These are phyloP conservation scores for Crithidia bombi DNA, from an alignment of 208 protist genomes.

Conservation along the genomic window DNA sequence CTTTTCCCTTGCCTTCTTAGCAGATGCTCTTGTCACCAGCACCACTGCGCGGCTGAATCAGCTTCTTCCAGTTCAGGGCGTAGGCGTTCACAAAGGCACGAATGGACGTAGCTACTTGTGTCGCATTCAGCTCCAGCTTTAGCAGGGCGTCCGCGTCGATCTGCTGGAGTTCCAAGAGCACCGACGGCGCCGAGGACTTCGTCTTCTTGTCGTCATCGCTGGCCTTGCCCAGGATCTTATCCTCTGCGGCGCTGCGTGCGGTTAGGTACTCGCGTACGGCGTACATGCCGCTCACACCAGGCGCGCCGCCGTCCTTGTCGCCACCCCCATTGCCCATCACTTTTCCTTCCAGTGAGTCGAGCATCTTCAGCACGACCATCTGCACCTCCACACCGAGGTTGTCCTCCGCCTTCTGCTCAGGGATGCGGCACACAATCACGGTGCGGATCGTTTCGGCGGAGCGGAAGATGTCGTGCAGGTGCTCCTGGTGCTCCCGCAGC, in stretches of 20 bases:
- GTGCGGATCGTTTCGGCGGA: slow-evolving; percentile 63
- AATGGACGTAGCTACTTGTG: slow-evolving; percentile 55
- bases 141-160: slow-evolving; percentile 66
- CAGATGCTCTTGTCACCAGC: slow-evolving; percentile 63
- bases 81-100: slow-evolving; percentile 80
- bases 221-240: slow-evolving; percentile 63
- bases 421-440: slow-evolving; percentile 75
- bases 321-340: slow-evolving; percentile 32
- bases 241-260: slow-evolving; percentile 64
- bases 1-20: slow-evolving; percentile 26
- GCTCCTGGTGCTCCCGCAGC: slow-evolving; percentile 55
- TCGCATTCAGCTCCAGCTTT: slow-evolving; percentile 63
- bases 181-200: slow-evolving; percentile 56
- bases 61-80: slow-evolving; percentile 86
- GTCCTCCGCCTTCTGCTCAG: slow-evolving; percentile 86
- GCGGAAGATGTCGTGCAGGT: slow-evolving; percentile 46
- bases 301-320: slow-evolving; percentile 47
- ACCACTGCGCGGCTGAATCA: slow-evolving; percentile 75
- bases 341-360: slow-evolving; percentile 64
- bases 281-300: slow-evolving; percentile 45
- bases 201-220: slow-evolving; percentile 32
- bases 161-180: slow-evolving; percentile 65
- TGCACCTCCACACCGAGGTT: slow-evolving; percentile 89
- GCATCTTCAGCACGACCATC: slow-evolving; percentile 60
- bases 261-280: slow-evolving; percentile 57